Percentiles rank a stretch among this genome's conserved stretches.
Conservation (phyloP, 495 filamentous ascomycete species). For the Penicillium turbatum region DNA sequence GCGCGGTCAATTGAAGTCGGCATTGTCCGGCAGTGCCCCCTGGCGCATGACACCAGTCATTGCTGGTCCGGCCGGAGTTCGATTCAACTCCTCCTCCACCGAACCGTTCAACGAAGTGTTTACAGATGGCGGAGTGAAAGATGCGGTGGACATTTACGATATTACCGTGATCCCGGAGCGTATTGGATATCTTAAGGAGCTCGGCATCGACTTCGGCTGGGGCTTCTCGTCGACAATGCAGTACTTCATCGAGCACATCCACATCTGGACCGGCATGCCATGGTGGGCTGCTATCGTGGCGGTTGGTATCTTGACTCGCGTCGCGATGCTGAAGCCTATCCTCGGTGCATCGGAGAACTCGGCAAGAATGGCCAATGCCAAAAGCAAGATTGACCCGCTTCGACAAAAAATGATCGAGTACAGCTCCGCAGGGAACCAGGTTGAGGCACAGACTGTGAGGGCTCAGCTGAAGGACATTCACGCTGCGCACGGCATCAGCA, state of each 20-base stretch:
- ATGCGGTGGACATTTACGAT: slow-evolving; percentile 30
- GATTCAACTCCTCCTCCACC: slow-evolving; percentile 46
- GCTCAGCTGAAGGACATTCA: slow-evolving; percentile 48
- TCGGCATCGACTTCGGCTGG: slow-evolving; percentile 84
- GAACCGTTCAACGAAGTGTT: slow-evolving; percentile 18
- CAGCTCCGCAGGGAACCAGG: slow-evolving; percentile 33
- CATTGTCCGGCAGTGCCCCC: slow-evolving; percentile 21
- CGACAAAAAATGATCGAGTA: slow-evolving; percentile 42
- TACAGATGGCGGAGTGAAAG: slow-evolving; percentile 7
- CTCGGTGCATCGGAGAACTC: slow-evolving; percentile 54
- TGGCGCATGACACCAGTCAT: slow-evolving; percentile 25
- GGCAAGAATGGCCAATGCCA: slow-evolving; percentile 46
- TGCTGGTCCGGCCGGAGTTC: slow-evolving; percentile 25
- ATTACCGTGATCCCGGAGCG: slow-evolving; percentile 56
- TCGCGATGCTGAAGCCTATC: slow-evolving; percentile 58
- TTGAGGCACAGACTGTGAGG: slow-evolving; percentile 36
- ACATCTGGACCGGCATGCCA: slow-evolving; percentile 65
- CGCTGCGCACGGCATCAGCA: slow-evolving; percentile 48
- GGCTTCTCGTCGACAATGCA: slow-evolving; percentile 68
- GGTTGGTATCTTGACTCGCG: slow-evolving; percentile 60
- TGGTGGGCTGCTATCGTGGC: slow-evolving; percentile 77
- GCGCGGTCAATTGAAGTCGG: slow-evolving; percentile 22
- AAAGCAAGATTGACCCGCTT: slow-evolving; percentile 35
- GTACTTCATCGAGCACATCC: slow-evolving; percentile 73
- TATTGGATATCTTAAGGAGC: slow-evolving; percentile 75